Conservation (phyloP, 352 stramenopile species). For the Ophiocytium majus region DNA sequence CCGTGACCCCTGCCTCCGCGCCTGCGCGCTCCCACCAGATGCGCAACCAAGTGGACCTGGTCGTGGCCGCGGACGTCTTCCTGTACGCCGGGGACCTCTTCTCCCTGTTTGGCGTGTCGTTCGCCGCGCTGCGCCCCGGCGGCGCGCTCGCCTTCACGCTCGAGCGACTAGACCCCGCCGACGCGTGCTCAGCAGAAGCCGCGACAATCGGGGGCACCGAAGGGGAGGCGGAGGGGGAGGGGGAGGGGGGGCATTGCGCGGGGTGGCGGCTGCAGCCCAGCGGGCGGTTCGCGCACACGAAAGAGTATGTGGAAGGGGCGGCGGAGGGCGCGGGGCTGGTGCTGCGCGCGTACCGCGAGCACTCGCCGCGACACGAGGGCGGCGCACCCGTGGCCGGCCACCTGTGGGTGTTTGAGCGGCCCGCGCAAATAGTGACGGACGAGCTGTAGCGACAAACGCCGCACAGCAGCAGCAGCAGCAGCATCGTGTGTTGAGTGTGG, state of each 20-base stretch:
- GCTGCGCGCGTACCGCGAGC: constrained; percentile 31
- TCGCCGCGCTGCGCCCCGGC: constrained; percentile 28
- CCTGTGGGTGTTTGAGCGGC: constrained; percentile 25
- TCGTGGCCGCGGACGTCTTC: constrained; percentile 37
- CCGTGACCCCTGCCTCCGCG: too few species aligned
- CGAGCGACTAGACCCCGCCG: constrained; percentile 27
- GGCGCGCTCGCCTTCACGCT: constrained; percentile 47
- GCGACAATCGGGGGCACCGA: not conserved
- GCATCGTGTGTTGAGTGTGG: too few species aligned
- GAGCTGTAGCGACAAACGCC: too few species aligned
- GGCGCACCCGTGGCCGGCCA: constrained; percentile 27
- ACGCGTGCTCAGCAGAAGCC: not conserved
- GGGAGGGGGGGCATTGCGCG: constrained; percentile 24
- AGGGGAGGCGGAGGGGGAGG: not conserved
- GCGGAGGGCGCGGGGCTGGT: constrained; percentile 32
- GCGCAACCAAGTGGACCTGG: constrained; percentile 21
- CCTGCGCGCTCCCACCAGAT: not conserved
- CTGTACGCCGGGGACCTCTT: constrained; percentile 47
- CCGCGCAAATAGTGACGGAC: too few species aligned
- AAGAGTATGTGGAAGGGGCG: constrained; percentile 39
- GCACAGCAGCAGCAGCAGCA: too few species aligned
- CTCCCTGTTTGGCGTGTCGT: constrained; percentile 19
- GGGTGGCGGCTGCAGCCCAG: constrained; percentile 46
- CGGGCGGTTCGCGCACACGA: constrained; percentile 50
- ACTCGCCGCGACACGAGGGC: constrained; percentile 29